phyloP scores from a whole-genome alignment of 192 early-diverging fungal genomes.

The Backusella morwellensis region DNA sequence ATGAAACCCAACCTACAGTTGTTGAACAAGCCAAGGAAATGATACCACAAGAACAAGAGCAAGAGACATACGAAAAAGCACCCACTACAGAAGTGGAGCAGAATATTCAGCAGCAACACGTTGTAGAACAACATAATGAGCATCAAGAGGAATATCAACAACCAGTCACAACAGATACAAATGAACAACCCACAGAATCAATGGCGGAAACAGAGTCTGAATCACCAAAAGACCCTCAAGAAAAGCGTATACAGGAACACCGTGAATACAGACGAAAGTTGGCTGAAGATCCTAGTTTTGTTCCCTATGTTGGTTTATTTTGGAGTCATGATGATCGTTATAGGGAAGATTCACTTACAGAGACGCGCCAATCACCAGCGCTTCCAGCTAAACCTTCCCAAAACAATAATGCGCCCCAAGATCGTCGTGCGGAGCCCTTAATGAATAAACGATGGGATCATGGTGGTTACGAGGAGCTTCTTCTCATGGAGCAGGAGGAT shows the following conservation, averaged over 20 bases:
- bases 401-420: constrained; percentile 8
- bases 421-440: constrained; percentile 6
- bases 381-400: not conserved
- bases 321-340: constrained; percentile 61
- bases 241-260: constrained; percentile 36
- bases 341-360: constrained; percentile 46
- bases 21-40: not conserved
- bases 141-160: not conserved
- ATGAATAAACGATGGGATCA: constrained; percentile 42
- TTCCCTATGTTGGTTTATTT: constrained; percentile 55
- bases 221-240: not conserved
- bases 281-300: constrained; percentile 55
- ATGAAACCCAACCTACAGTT: too few relatives aligned
- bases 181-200: not conserved
- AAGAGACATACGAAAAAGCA: not conserved
- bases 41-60: not conserved
- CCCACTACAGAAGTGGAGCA: too few relatives aligned
- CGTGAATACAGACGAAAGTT: constrained; percentile 54
- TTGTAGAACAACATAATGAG: not conserved
- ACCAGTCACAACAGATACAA: not conserved
- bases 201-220: not conserved
- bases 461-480: constrained; percentile 49
- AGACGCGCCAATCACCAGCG: constrained; percentile 8
- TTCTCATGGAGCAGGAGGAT: constrained; percentile 43
- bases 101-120: not conserved